Evolutionary conservation across 106 monocot species (phyloP).

Genomic region (Platanthera guangdongensis): DNA sequence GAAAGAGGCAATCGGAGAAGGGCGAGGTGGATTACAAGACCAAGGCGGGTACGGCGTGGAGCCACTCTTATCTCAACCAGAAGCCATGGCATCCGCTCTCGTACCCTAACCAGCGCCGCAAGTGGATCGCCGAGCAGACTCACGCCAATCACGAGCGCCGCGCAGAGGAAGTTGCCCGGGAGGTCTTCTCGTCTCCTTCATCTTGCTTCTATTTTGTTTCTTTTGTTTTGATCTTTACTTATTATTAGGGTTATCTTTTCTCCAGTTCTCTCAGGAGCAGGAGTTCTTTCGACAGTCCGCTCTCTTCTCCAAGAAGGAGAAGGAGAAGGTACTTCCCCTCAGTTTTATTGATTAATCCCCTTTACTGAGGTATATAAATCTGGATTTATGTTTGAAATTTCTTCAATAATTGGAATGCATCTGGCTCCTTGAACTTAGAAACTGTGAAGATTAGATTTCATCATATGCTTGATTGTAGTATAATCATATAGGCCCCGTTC

Average conservation of each 20-base stretch:
- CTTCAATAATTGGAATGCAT: too few relatives aligned
- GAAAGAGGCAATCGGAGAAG: conserved; percentile 25
- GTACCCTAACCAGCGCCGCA: conserved; percentile 96
- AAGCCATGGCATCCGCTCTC: conserved; percentile 99
- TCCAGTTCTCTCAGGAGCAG: conserved; percentile 96
- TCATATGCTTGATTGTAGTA: too few relatives aligned
- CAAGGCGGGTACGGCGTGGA: conserved; percentile 93
- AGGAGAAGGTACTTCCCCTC: conserved; percentile 64
- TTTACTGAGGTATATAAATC: too few relatives aligned
- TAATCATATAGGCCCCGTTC: too few relatives aligned
- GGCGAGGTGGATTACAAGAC: conserved; percentile 86
- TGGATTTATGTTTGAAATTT: too few relatives aligned
- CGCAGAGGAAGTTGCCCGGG: conserved; percentile 69
- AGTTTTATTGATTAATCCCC: not conserved
- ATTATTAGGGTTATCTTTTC: not conserved
- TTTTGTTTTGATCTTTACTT: not conserved
- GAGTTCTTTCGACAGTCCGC: conserved; percentile 92
- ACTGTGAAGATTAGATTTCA: too few relatives aligned
- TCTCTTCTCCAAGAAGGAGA: conserved; percentile 86
- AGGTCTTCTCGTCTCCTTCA: conserved; percentile 15
- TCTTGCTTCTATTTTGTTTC: too few relatives aligned
- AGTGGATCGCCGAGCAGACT: conserved; percentile 98
- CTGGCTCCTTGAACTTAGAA: too few relatives aligned
- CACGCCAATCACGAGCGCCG: conserved; percentile 51
- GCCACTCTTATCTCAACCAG: conserved; percentile 92